Evolutionary conservation across 352 stramenopile genomes (phyloP), one percentile per base, ranked within the genome.

Genomic region (Phytopythium kandeliae): DNA sequence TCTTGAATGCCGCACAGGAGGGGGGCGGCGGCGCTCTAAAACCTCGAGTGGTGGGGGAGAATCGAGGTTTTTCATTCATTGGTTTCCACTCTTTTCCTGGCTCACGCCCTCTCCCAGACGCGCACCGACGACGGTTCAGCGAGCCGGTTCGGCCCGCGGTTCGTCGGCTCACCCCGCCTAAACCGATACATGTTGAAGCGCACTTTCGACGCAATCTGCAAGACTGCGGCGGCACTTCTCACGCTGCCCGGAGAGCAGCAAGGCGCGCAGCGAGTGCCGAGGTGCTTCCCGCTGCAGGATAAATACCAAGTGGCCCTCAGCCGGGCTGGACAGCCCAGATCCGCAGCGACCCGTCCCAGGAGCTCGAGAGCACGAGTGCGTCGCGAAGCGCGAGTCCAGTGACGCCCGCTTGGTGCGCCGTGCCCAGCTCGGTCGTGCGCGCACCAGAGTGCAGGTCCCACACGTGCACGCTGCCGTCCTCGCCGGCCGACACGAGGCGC

Each of bases 401-500:
- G 12, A 94, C 68, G 11, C 83, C 74, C 31, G 80, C 85, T 43
- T 65, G 45, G 52, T 94, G 80, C 7, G 62, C 74, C 13, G 57
- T 44, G 36, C 71, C 69, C 22, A 76, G 37, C 19, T 90, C 70
- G 7, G 79, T 70, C 25, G 83, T 57, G 42, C 80, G 89, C 24
- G 70, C 63, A 17, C 83, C 83, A 9, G 83, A 89, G 57, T 89
- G 78, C 63, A 92, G 82, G 60, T 92, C 77, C 83, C 78, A 92
- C 26, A 89, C 67, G 25, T 77, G 74, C 24, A 94, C 33, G 54
- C 56, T 71, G 16, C 81, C 80, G 48, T 94, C 83, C 48, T 92
- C 81, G 51, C 80, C 74, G 24, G 70, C 78, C 0, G 83, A 94
- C 13, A 94, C 72, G 30, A 94, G 63, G 42, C 81, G 83, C 31